Conservation (phyloP, 768 basidiomycete species). For the Rickenella mellea region DNA sequence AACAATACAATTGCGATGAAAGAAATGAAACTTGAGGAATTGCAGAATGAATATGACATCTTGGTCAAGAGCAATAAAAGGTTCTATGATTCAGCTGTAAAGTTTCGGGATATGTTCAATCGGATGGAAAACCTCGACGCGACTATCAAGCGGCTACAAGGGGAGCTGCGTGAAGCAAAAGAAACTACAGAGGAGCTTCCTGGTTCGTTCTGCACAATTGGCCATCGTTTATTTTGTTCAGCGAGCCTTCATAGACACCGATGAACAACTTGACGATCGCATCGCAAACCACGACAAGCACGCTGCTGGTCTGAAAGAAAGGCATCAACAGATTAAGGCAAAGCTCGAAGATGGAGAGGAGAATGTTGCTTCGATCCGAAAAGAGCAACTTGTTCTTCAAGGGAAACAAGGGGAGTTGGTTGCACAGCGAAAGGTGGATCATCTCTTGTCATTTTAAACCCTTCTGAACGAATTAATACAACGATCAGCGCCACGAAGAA, state of each 20-base stretch:
- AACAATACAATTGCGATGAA: slow-evolving; percentile 55
- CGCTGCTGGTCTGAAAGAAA: slow-evolving; percentile 39
- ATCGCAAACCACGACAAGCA: slow-evolving; percentile 52
- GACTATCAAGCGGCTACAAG: slow-evolving; percentile 49
- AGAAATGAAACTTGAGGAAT: slow-evolving; percentile 64
- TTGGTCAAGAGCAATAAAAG: slow-evolving; percentile 61
- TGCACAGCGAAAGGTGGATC: slow-evolving; percentile 69
- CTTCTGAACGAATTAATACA: background rate
- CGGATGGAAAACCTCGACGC: slow-evolving; percentile 55
- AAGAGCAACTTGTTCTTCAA: slow-evolving; percentile 45
- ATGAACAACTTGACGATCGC: slow-evolving; percentile 58
- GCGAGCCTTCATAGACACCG: slow-evolving; percentile 45
- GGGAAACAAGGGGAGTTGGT: slow-evolving; percentile 53
- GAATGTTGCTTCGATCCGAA: slow-evolving; percentile 29
- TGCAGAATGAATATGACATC: slow-evolving; percentile 54
- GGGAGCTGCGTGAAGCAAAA: slow-evolving; percentile 52
- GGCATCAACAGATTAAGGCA: slow-evolving; percentile 51
- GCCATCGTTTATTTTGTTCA: background rate
- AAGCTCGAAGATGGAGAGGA: slow-evolving; percentile 37
- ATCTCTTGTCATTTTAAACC: background rate
- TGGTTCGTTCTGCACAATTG: slow-evolving; percentile 29
- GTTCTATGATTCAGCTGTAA: slow-evolving; percentile 75
- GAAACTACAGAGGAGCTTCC: slow-evolving; percentile 58
- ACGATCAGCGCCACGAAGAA: slow-evolving; percentile 56
- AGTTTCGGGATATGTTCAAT: slow-evolving; percentile 79